phyloP scores from a whole-genome alignment of 768 basidiomycete genomes.

The Russula olivacea region DNA sequence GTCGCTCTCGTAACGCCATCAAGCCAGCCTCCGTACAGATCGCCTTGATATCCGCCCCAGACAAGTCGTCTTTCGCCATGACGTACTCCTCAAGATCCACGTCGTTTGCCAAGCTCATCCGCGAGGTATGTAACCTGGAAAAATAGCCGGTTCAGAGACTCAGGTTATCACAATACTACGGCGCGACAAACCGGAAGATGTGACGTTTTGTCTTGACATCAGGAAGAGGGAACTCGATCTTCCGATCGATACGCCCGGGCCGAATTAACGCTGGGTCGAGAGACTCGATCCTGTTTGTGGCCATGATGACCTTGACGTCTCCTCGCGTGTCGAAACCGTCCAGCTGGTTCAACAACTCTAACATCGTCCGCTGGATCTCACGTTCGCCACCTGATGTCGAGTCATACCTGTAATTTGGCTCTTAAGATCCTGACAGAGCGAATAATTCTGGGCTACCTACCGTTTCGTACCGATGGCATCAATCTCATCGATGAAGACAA shows the following conservation, averaged over 20 bases:
- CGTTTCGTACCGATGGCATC: slow-evolving; percentile 91
- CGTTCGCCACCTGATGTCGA: slow-evolving; percentile 98
- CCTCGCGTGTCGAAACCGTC: slow-evolving; percentile 99
- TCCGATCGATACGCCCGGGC: slow-evolving; percentile 96
- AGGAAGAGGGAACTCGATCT: slow-evolving; percentile 96
- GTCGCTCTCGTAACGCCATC: slow-evolving; percentile 85
- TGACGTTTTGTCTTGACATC: slow-evolving; percentile 99
- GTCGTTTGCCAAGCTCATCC: slow-evolving; percentile 84
- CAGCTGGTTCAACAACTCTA: slow-evolving; percentile 95
- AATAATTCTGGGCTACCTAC: slow-evolving; percentile 37
- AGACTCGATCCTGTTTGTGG: slow-evolving; percentile 95
- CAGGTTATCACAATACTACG: neutral
- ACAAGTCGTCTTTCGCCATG: slow-evolving; percentile 91
- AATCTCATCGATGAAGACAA: slow-evolving; percentile 99
- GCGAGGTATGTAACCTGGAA: slow-evolving; percentile 77
- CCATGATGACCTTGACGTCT: slow-evolving; percentile 99
- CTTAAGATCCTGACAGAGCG: neutral
- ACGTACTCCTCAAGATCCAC: slow-evolving; percentile 96
- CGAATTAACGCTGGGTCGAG: slow-evolving; percentile 97
- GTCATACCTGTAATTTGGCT: slow-evolving; percentile 63
- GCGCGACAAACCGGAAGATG: slow-evolving; percentile 73
- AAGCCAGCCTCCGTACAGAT: slow-evolving; percentile 99
- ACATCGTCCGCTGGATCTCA: slow-evolving; percentile 98
- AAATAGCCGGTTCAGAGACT: slow-evolving; percentile 16
- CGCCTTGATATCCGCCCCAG: slow-evolving; percentile 98